Conservation (phyloP, 2,329 filamentous ascomycete genomes). For the Penicillium sp. region DNA sequence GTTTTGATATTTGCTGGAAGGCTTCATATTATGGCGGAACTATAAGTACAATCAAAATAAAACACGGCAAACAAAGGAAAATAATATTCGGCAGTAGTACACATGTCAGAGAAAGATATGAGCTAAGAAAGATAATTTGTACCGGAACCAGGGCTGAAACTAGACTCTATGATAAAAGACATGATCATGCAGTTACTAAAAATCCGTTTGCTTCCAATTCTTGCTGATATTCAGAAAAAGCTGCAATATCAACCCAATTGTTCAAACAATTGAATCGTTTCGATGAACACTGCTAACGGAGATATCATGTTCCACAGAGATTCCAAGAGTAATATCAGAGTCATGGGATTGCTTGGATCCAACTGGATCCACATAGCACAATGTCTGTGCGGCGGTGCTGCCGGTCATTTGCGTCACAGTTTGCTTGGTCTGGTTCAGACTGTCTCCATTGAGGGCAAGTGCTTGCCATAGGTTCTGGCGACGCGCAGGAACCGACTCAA, state of each 20-base stretch:
- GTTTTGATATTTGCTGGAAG: not conserved
- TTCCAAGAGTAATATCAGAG: constrained; percentile 21
- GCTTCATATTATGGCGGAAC: not conserved
- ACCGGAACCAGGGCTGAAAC: not conserved
- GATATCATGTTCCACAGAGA: constrained; percentile 33
- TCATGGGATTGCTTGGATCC: constrained; percentile 18
- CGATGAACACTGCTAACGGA: constrained; percentile 21
- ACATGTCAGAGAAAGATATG: not conserved
- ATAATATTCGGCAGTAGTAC: not conserved
- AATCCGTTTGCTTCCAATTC: not conserved
- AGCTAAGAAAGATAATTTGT: not conserved
- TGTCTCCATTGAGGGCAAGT: constrained; percentile 21
- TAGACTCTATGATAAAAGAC: not conserved
- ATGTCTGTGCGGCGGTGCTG: constrained; percentile 21
- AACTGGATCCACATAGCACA: constrained; percentile 29
- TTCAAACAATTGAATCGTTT: not conserved
- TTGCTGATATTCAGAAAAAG: not conserved
- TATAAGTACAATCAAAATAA: not conserved
- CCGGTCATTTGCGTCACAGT: constrained; percentile 12
- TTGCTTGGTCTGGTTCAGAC: constrained; percentile 12
- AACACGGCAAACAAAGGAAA: not conserved
- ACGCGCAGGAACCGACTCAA: constrained; percentile 2
- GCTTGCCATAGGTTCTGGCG: constrained; percentile 30
- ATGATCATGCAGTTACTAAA: not conserved
- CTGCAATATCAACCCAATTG: not conserved